phyloP scores from a whole-genome alignment of 441 rosid genomes.

The Bruguiera hainesii region DNA sequence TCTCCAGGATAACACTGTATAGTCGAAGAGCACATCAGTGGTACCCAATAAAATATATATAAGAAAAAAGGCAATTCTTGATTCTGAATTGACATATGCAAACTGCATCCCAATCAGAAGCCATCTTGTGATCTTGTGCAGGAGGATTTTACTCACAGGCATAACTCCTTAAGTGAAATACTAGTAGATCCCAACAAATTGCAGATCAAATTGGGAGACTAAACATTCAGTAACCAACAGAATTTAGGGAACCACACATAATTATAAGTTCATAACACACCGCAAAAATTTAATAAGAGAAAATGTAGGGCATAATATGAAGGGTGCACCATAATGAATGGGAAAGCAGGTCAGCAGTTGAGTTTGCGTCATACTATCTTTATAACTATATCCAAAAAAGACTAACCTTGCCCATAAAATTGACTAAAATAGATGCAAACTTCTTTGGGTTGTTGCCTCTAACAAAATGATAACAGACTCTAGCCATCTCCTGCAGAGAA shows the following conservation, averaged over 20 bases:
- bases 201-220: too few species aligned
- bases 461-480: slow-evolving; percentile 77
- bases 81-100: neutral
- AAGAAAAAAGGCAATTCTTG: neutral
- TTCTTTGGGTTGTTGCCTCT: slow-evolving; percentile 69
- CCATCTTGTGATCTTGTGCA: too few species aligned
- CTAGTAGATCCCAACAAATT: too few species aligned
- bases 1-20: slow-evolving; percentile 98
- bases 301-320: too few species aligned
- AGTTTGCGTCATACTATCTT: neutral
- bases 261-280: too few species aligned
- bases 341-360: neutral
- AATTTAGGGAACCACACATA: too few species aligned
- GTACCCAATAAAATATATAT: slow-evolving; percentile 4
- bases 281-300: too few species aligned
- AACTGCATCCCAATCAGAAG: too few species aligned
- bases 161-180: neutral
- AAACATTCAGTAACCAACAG: too few species aligned
- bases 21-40: slow-evolving; percentile 26
- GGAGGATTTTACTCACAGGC: neutral
- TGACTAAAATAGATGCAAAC: slow-evolving; percentile 71
- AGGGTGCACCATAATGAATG: neutral
- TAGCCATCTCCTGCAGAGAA: slow-evolving; percentile 77
- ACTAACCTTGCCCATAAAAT: slow-evolving; percentile 92
- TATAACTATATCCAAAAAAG: neutral